phyloP scores from a whole-genome alignment of 1,284 basidiomycete genomes.

The Cerioporus squamosus region DNA sequence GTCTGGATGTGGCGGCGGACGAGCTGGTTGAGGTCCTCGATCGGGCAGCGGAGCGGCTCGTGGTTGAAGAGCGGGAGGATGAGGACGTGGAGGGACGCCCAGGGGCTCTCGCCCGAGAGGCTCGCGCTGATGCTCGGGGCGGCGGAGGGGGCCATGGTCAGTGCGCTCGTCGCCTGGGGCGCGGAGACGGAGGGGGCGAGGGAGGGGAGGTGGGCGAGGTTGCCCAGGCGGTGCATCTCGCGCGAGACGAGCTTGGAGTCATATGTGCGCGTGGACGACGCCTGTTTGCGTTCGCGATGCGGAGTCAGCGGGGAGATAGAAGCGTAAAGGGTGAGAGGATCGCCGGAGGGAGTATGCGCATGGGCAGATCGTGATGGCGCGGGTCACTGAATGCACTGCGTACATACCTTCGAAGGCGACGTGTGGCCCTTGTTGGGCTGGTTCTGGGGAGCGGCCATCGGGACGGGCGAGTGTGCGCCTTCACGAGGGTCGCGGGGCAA shows the following conservation, averaged over 20 bases:
- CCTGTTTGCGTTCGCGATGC: slow-evolving; percentile 14
- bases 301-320: neutral
- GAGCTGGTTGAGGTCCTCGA: slow-evolving; percentile 91
- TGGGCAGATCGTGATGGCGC: too few species aligned
- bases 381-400: too few species aligned
- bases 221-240: slow-evolving; percentile 79
- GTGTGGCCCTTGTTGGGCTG: slow-evolving; percentile 45
- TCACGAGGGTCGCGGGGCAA: slow-evolving; percentile 24
- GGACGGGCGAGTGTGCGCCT: slow-evolving; percentile 28
- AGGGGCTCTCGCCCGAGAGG: slow-evolving; percentile 60
- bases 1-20: slow-evolving; percentile 79
- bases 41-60: slow-evolving; percentile 84
- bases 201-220: slow-evolving; percentile 52
- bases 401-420: slow-evolving; percentile 69
- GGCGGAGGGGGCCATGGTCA: slow-evolving; percentile 15
- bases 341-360: too few species aligned
- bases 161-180: slow-evolving; percentile 35
- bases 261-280: slow-evolving; percentile 67
- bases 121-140: slow-evolving; percentile 4
- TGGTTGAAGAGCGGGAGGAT: slow-evolving; percentile 92
- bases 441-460: slow-evolving; percentile 27
- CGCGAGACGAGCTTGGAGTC: slow-evolving; percentile 73
- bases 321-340: neutral
- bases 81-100: slow-evolving; percentile 84
- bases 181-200: slow-evolving; percentile 41